phyloP scores from a whole-genome alignment of 192 early-diverging fungal genomes.

The Coemansia guatemalensis region DNA sequence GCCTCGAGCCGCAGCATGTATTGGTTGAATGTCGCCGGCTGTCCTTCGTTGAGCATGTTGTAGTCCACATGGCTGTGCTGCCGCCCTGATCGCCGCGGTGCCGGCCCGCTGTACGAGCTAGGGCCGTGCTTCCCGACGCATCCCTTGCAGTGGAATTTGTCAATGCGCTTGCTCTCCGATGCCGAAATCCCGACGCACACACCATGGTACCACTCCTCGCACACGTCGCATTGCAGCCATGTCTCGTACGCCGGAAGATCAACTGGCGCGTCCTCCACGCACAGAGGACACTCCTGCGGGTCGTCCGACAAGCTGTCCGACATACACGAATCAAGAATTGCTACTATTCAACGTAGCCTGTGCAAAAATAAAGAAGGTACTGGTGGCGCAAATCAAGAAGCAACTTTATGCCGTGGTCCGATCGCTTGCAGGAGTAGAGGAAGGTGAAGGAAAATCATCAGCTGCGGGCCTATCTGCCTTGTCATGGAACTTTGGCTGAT shows the following conservation, averaged over 20 bases:
- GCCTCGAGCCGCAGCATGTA: constrained; percentile 73
- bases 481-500: background rate
- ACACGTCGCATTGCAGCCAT: constrained; percentile 70
- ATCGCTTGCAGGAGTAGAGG: background rate
- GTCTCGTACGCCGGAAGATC: constrained; percentile 53
- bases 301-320: constrained; percentile 48
- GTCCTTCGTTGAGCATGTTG: constrained; percentile 77
- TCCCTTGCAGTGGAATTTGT: constrained; percentile 63
- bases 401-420: background rate
- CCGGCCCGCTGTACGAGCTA: constrained; percentile 53
- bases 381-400: constrained; percentile 3
- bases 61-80: constrained; percentile 71
- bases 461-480: background rate
- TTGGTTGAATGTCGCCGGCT: constrained; percentile 74
- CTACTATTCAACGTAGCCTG: background rate
- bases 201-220: constrained; percentile 68
- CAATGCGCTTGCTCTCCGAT: constrained; percentile 60
- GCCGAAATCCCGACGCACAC: constrained; percentile 59
- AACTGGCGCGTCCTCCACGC: constrained; percentile 43
- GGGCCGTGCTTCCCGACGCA: constrained; percentile 60
- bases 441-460: background rate
- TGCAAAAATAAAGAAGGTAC: background rate
- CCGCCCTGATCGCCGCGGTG: constrained; percentile 61
- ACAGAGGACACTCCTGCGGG: constrained; percentile 45
- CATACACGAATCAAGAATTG: background rate